Percentiles rank a stretch among this genome's conserved stretches.
These are phyloP conservation scores for Bremia lactucae DNA, from an alignment of 352 stramenopile genomes.

Conservation along the genomic window DNA sequence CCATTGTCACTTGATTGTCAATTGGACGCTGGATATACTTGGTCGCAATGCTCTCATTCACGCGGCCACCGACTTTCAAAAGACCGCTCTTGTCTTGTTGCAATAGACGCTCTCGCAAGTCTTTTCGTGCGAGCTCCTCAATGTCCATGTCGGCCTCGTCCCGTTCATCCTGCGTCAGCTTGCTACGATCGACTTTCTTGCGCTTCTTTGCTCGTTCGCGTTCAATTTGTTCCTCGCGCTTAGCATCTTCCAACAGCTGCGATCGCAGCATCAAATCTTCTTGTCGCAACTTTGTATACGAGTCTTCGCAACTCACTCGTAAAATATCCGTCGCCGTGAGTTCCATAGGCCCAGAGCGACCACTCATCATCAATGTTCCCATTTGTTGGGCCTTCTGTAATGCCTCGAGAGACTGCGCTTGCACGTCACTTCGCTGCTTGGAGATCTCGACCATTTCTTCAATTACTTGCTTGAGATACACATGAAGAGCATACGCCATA, in stretches of 20 bases:
- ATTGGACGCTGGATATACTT: conserved; percentile 34
- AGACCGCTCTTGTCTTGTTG: conserved; percentile 67
- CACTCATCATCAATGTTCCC: conserved; percentile 7
- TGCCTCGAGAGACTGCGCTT: conserved; percentile 35
- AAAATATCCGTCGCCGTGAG: conserved; percentile 73
- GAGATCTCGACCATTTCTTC: conserved; percentile 80
- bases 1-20: conserved; percentile 73
- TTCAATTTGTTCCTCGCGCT: conserved; percentile 60
- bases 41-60: conserved; percentile 69
- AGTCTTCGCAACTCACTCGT: conserved; percentile 76
- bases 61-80: conserved; percentile 58
- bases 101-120: conserved; percentile 71
- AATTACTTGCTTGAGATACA: conserved; percentile 79
- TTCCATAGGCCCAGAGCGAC: conserved; percentile 21
- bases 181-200: conserved; percentile 78
- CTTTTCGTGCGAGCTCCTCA: conserved; percentile 69
- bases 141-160: conserved; percentile 83
- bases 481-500: conserved; percentile 74
- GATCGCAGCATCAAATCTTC: conserved; percentile 51
- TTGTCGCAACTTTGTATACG: conserved; percentile 52
- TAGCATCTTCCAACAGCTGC: conserved; percentile 65
- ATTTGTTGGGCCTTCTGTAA: conserved; percentile 32
- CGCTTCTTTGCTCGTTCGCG: conserved; percentile 79
- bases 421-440: conserved; percentile 56
- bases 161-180: conserved; percentile 65